Base-by-base conservation (phyloP, 2,329 filamentous ascomycete genomes). In the Pyricularia grisea region DNA sequence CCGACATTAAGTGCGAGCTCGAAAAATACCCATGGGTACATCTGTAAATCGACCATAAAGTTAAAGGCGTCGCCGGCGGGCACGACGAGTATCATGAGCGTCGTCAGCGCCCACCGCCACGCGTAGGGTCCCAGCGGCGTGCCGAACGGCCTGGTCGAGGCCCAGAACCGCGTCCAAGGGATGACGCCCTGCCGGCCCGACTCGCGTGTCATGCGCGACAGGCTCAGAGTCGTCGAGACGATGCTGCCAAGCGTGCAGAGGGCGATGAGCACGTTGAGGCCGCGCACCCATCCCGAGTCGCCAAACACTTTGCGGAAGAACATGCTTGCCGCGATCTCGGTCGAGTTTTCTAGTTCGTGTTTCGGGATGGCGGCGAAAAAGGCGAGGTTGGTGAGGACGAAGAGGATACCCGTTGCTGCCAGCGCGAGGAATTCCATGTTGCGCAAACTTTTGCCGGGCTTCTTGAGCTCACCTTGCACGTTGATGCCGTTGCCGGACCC, bases 251-350 rank as follows among this genome's bases (percentile, higher is more conserved):
- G 87, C 0, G 86, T 81, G 71, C 83, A 85, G 5, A 88, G 76
- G 4, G 84, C 81, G 61, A 88, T 85, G 0, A 88, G 76, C 33
- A 87, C 81, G 72, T 87, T 88, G 61, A 89, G 76, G 0, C 82
- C 87, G 28, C 80, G 78, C 0, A 84, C 79, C 1, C 84, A 82
- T 2, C 78, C 75, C 27, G 78, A 77, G 71, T 84, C 78, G 2
- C 87, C 87, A 72, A 88, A 90, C 4, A 90, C 81, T 31, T 88
- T 88, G 66, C 80, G 79, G 78, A 90, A 88, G 76, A 90, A 89
- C 7, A 86, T 75, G 0, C 83, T 84, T 0, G 88, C 87, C 0
- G 90, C 86, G 2, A 88, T 86, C 23, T 87, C 83, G 67, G 88
- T 86, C 0, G 85, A 86, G 4, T 79, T 81, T 7, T 85, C 85